Conservation (phyloP, 345 rosid genomes). For the Rhodamnia argentea region DNA sequence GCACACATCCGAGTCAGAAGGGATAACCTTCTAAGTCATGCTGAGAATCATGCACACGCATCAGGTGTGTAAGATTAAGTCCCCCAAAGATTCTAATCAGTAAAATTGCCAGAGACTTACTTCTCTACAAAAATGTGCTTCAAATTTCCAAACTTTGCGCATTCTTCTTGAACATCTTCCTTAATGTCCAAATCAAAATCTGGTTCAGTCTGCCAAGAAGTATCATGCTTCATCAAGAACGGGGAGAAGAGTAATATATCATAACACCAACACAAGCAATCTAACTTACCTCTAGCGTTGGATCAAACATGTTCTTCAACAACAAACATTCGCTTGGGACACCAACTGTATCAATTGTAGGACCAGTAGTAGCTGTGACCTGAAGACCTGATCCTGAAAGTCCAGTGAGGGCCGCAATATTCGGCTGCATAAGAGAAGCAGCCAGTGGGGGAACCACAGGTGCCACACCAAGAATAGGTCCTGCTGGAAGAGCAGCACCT, state of each 20-base stretch:
- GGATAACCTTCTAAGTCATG: background rate
- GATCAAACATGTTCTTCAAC: conserved; percentile 95
- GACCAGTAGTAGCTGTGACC: conserved; percentile 21
- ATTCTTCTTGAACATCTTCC: conserved; percentile 84
- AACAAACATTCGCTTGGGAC: conserved; percentile 69
- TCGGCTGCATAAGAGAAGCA: conserved; percentile 41
- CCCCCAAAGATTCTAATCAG: background rate
- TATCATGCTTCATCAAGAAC: background rate
- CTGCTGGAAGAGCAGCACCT: conserved; percentile 28
- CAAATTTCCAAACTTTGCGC: conserved; percentile 67
- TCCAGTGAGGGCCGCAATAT: conserved; percentile 44
- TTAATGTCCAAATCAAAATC: conserved; percentile 82
- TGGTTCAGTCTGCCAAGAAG: conserved; percentile 54
- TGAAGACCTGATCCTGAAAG: conserved; percentile 38
- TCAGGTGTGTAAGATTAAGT: background rate
- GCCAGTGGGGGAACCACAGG: conserved; percentile 31
- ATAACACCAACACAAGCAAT: background rate
- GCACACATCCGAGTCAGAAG: background rate
- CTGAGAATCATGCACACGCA: background rate
- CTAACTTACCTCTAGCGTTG: conserved; percentile 49
- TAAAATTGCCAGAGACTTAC: conserved; percentile 21
- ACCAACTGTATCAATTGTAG: conserved; percentile 52
- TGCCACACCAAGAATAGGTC: conserved; percentile 31
- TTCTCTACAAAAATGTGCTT: conserved; percentile 77
- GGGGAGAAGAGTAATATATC: background rate